phyloP scores from a whole-genome alignment of 768 basidiomycete species.

The Phanerochaete sordida region DNA sequence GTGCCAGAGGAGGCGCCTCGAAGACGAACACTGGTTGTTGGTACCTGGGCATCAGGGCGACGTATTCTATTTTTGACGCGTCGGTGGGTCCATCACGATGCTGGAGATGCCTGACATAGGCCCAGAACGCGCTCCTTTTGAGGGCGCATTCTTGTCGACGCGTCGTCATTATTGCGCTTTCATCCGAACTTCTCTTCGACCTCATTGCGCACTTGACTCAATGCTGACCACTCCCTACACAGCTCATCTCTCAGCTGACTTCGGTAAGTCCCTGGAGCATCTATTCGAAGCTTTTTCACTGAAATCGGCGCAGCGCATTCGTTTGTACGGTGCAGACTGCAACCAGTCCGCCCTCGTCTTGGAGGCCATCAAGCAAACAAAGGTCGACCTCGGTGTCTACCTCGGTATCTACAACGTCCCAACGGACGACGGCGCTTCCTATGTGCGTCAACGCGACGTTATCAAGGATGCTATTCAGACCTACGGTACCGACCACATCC shows the following conservation, averaged over 20 bases:
- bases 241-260: conserved; percentile 86
- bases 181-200: neutral
- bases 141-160: no score
- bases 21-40: no score
- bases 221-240: neutral
- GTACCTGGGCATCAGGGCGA: no score
- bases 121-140: no score
- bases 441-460: conserved; percentile 65
- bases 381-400: conserved; percentile 80
- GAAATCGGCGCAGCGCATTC: conserved; percentile 50
- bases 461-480: conserved; percentile 67
- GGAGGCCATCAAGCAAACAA: conserved; percentile 87
- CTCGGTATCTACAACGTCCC: conserved; percentile 66
- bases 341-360: conserved; percentile 80
- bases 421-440: conserved; percentile 63
- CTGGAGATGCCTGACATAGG: no score
- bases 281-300: no score
- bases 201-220: neutral
- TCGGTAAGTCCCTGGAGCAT: no score
- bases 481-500: conserved; percentile 73
- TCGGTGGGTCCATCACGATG: no score
- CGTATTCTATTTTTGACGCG: no score
- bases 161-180: no score
- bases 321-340: conserved; percentile 86
- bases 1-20: neutral